Evolutionary conservation across 768 basidiomycete genomes (phyloP).

Genomic region (Auricularia auricula-judae): DNA sequence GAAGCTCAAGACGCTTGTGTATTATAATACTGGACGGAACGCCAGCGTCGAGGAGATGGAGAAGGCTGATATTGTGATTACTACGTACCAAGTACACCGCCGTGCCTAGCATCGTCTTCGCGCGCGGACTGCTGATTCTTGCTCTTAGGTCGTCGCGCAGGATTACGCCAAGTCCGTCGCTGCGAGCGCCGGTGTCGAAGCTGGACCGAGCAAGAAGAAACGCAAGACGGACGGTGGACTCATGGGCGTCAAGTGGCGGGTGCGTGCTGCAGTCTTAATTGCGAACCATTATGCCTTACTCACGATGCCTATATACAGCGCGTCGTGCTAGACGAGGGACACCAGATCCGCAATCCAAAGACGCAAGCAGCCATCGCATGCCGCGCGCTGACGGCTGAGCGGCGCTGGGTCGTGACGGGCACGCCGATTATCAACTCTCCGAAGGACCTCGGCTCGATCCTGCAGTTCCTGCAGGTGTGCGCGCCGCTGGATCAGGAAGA

Average conservation of each 20-base stretch:
- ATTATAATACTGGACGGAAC: conserved; percentile 61
- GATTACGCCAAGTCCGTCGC: neutral
- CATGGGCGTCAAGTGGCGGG: conserved; percentile 77
- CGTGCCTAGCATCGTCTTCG: neutral
- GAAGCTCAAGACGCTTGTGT: conserved; percentile 44
- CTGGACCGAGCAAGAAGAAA: conserved; percentile 41
- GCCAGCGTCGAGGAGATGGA: conserved; percentile 48
- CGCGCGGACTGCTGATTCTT: conserved; percentile 28
- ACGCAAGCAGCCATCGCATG: conserved; percentile 75
- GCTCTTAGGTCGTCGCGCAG: neutral
- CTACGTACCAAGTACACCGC: conserved; percentile 56
- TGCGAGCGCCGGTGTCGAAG: neutral
- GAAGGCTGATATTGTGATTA: conserved; percentile 67
- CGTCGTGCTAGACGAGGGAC: conserved; percentile 82
- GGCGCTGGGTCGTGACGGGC: conserved; percentile 72
- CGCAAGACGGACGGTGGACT: conserved; percentile 49
- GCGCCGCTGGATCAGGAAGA: conserved; percentile 73
- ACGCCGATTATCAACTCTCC: conserved; percentile 89
- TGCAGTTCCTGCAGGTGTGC: conserved; percentile 81
- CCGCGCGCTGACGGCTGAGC: conserved; percentile 49
- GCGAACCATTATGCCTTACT: neutral
- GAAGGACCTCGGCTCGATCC: conserved; percentile 76
- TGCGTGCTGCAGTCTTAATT: conserved; percentile 13
- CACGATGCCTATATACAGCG: conserved; percentile 30
- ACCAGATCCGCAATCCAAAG: conserved; percentile 74